Evolutionary conservation across 2,329 filamentous ascomycete species (phyloP), one percentile per base, ranked within the genome.

Genomic region (Dissoconium aciculare): DNA sequence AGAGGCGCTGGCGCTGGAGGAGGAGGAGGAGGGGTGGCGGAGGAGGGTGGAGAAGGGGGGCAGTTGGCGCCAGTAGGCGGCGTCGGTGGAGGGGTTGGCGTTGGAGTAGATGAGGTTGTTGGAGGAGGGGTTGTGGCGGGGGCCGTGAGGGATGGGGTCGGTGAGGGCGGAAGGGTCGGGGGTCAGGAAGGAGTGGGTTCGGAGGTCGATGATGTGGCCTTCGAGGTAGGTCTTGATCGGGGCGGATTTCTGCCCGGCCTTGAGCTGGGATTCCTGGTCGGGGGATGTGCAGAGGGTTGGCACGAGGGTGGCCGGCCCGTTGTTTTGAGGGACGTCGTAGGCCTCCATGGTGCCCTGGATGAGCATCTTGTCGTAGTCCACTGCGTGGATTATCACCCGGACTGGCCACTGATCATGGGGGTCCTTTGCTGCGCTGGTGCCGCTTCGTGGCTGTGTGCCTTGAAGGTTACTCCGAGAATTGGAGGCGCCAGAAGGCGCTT

Each of bases 271-370:
- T 21, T 19, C 25, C 13, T 34, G 19, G n/a, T n/a, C 19, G 8
- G 19, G 8, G n/a, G 8, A 8, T 8, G 8, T 8, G 19, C 19
- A 11, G 15, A 31, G 16, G 15, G 36, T 32, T 11, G 39, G 27
- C 15, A 40, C 43, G 27, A 43, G 38, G 38, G 42, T 44, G 30
- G 45, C 47, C 38, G 27, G 53, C 24, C 35, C 29, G 19, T 38
- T 51, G 34, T 62, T 57, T 17, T 59, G 62, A 2, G 72, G 72
- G 9, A 76, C 72, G 42, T 78, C 73, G 54, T 74, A 76, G 4
- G 74, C 74, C 52, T 76, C 71, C 74, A 78, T 78, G 5, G 71
- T 77, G 3, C 73, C 74, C 13, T 70, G 68, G 11, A 78, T 51
- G 1, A 68, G 70, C 70, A 77, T 74, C 11, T 56, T 59, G 4